Percentiles rank a stretch among this genome's conserved stretches.
phyloP scores from a whole-genome alignment of 164 flowering plant species.

The Vitis rotundifolia region DNA sequence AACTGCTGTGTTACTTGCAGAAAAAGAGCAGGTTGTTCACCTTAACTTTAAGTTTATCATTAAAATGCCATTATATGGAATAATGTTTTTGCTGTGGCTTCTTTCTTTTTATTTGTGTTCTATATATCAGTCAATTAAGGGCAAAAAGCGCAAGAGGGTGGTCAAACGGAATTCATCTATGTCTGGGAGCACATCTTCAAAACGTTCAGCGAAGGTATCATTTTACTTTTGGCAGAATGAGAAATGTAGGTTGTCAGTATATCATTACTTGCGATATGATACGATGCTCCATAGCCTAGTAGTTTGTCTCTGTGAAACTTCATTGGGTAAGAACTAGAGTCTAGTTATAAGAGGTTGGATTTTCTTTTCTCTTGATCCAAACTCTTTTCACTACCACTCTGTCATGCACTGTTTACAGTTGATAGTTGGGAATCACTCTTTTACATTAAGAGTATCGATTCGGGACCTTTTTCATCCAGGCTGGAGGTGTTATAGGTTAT shows the following conservation, averaged over 20 bases:
- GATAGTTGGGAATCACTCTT: neutral
- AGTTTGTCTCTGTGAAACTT: too few species aligned
- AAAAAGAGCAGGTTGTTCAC: constrained; percentile 67
- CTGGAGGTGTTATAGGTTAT: too few species aligned
- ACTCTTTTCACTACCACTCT: neutral
- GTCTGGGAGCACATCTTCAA: constrained; percentile 48
- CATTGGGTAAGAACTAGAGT: too few species aligned
- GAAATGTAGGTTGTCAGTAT: too few species aligned
- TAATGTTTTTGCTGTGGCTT: neutral
- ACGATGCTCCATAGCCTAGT: too few species aligned
- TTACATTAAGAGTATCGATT: too few species aligned
- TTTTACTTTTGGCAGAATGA: constrained; percentile 5
- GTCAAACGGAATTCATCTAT: constrained; percentile 39
- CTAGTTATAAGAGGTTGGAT: neutral
- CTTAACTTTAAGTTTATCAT: neutral
- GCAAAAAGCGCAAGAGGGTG: constrained; percentile 70
- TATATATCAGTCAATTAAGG: constrained; percentile 49
- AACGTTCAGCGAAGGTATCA: constrained; percentile 61
- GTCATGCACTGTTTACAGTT: neutral
- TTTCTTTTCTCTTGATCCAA: neutral
- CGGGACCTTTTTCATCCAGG: too few species aligned
- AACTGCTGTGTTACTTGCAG: constrained; percentile 64
- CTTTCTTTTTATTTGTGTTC: neutral
- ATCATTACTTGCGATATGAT: too few species aligned
- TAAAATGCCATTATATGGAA: neutral